Conservation (phyloP, 306 rosid species). For the Trifolium subterraneum region DNA sequence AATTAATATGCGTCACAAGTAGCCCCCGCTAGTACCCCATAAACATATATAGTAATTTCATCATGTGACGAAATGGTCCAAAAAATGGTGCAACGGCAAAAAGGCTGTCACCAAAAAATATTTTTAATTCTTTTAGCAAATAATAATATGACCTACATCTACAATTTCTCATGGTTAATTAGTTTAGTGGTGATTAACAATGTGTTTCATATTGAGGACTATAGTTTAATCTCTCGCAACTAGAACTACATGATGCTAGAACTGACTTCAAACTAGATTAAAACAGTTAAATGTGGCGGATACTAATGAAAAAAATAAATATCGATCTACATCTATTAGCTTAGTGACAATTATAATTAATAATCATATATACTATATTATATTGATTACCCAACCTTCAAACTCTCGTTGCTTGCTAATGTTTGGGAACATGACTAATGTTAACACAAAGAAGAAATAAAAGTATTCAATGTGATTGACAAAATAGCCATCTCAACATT, state of each 20-base stretch:
- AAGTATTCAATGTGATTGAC: slow-evolving; percentile 35
- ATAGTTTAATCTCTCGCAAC: too few relatives aligned
- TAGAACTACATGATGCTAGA: too few relatives aligned
- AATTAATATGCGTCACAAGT: slow-evolving; percentile 5
- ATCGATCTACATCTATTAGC: slow-evolving; percentile 35
- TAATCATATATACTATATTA: too few relatives aligned
- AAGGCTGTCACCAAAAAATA: not conserved
- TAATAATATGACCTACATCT: too few relatives aligned
- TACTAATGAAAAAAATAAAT: too few relatives aligned
- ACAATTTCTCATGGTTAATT: too few relatives aligned
- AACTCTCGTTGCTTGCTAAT: slow-evolving; percentile 23
- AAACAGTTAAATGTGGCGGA: too few relatives aligned
- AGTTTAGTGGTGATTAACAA: too few relatives aligned
- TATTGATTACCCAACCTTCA: too few relatives aligned
- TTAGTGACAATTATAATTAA: not conserved
- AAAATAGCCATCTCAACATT: slow-evolving; percentile 8
- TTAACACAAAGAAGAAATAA: slow-evolving; percentile 10
- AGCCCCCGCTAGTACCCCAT: slow-evolving; percentile 14
- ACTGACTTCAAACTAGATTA: too few relatives aligned
- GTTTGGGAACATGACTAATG: slow-evolving; percentile 32
- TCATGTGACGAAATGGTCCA: slow-evolving; percentile 28
- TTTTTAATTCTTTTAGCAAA: slow-evolving; percentile 3
- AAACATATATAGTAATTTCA: not conserved
- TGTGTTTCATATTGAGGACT: too few relatives aligned
- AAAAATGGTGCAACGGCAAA: slow-evolving; percentile 12